phyloP scores from a whole-genome alignment of 2,329 filamentous ascomycete genomes.

The Monosporascus sp. region DNA sequence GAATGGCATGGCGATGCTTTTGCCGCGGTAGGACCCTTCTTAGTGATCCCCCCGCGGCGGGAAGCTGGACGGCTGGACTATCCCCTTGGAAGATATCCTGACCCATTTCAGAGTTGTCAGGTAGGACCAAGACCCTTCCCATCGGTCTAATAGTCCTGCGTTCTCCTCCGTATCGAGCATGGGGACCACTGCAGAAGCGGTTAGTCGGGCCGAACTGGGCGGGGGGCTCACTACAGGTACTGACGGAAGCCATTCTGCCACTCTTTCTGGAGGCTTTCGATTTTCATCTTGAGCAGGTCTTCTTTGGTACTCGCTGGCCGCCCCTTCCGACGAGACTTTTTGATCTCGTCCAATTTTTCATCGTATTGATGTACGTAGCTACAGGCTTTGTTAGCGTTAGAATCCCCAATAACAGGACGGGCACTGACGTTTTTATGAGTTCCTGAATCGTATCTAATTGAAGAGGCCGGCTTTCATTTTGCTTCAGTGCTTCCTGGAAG shows the following conservation, averaged over 20 bases:
- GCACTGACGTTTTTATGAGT: conserved; percentile 55
- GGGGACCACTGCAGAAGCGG: conserved; percentile 54
- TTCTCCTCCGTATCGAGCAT: conserved; percentile 67
- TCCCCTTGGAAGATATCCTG: conserved; percentile 63
- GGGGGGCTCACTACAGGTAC: conserved; percentile 23
- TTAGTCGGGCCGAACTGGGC: conserved; percentile 10
- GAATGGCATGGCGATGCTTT: conserved; percentile 2
- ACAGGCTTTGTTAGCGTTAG: conserved; percentile 22
- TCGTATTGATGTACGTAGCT: conserved; percentile 66
- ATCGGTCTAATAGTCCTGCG: conserved; percentile 60
- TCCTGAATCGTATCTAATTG: conserved; percentile 53
- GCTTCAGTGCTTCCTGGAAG: conserved; percentile 63
- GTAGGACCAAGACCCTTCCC: conserved; percentile 82
- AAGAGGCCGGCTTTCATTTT: conserved; percentile 46
- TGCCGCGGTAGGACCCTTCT: conserved; percentile 2
- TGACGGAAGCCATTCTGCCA: conserved; percentile 76
- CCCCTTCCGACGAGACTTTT: conserved; percentile 69
- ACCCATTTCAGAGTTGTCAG: conserved; percentile 73
- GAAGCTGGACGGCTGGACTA: conserved; percentile 66
- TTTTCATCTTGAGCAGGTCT: conserved; percentile 68
- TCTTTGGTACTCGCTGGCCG: conserved; percentile 74
- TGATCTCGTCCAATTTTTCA: conserved; percentile 62
- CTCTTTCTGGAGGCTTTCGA: conserved; percentile 70
- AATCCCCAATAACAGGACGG: background rate
- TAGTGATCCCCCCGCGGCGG: conserved; percentile 57